A percentile compares a stretch with the other conserved stretches of the same genome.
phyloP scores from a whole-genome alignment of 305 asterid species.

The Plantago lanceolata region DNA sequence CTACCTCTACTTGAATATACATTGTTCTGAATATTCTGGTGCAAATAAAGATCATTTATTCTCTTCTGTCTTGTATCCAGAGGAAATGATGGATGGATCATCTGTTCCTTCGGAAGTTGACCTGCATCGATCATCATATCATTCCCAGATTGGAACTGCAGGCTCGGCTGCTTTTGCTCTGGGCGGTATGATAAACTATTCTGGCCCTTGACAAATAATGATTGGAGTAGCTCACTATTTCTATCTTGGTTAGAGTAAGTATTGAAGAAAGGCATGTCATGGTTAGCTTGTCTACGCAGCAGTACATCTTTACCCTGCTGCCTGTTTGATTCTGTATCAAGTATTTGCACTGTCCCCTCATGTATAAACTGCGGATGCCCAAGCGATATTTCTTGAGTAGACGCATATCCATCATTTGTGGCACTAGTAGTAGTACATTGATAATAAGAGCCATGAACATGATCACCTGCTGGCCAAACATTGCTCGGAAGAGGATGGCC shows the following conservation, averaged over 20 bases:
- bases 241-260: slow-evolving; percentile 44
- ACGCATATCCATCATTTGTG: slow-evolving; percentile 44
- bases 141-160: slow-evolving; percentile 49
- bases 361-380: slow-evolving; percentile 53
- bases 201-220: slow-evolving; percentile 53
- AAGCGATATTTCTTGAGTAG: slow-evolving; percentile 52
- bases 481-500: slow-evolving; percentile 36
- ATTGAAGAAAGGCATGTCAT: slow-evolving; percentile 40
- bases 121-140: slow-evolving; percentile 46
- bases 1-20: slow-evolving; percentile 36
- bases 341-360: slow-evolving; percentile 43
- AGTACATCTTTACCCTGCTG: slow-evolving; percentile 32
- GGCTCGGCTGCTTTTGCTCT: slow-evolving; percentile 46
- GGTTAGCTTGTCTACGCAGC: slow-evolving; percentile 38
- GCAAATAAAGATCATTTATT: slow-evolving; percentile 47
- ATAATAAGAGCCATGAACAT: slow-evolving; percentile 46
- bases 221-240: slow-evolving; percentile 53
- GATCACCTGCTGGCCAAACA: slow-evolving; percentile 44
- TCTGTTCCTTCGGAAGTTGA: slow-evolving; percentile 53
- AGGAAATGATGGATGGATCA: slow-evolving; percentile 39
- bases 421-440: slow-evolving; percentile 31
- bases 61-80: slow-evolving; percentile 60
- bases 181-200: slow-evolving; percentile 47
- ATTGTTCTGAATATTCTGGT: slow-evolving; percentile 46
- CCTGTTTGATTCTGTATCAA: slow-evolving; percentile 37